These are phyloP conservation scores for Saprolegnia parasitica DNA, from an alignment of 352 stramenopile species.

Conservation along the genomic window DNA sequence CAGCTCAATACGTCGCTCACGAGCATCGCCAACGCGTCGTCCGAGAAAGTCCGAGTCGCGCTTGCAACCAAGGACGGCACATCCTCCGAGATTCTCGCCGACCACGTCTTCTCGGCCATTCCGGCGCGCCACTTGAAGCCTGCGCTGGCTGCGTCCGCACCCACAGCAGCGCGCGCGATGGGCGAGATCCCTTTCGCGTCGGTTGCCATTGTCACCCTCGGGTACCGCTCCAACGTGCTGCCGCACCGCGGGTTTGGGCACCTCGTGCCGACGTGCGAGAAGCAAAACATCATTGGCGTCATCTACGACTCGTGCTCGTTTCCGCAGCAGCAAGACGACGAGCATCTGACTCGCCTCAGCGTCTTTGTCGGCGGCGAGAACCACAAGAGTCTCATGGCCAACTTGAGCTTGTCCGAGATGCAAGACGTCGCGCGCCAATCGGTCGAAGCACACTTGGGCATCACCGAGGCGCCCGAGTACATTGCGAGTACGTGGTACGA, in stretches of 20 bases:
- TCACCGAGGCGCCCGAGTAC: constrained; percentile 52
- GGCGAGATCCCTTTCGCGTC: constrained; percentile 67
- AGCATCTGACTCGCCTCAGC: constrained; percentile 52
- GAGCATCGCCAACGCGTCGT: not conserved
- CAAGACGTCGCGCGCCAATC: constrained; percentile 59
- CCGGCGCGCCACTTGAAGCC: constrained; percentile 55
- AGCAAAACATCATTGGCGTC: constrained; percentile 67
- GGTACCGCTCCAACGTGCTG: constrained; percentile 57
- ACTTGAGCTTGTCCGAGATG: constrained; percentile 43
- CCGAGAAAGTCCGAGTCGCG: constrained; percentile 3
- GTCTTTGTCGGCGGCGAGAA: constrained; percentile 83
- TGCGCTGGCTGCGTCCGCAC: constrained; percentile 40
- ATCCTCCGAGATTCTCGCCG: constrained; percentile 42
- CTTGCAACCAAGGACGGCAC: constrained; percentile 24
- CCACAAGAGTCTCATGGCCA: constrained; percentile 49
- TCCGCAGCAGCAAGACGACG: constrained; percentile 56
- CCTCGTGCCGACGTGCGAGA: constrained; percentile 67
- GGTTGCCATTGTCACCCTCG: constrained; percentile 80
- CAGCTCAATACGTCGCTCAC: constrained; percentile 31
- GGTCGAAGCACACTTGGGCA: constrained; percentile 64
- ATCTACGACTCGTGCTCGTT: constrained; percentile 89
- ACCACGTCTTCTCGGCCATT: constrained; percentile 74
- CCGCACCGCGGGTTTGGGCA: constrained; percentile 78
- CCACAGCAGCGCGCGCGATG: constrained; percentile 48
- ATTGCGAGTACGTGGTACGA: constrained; percentile 47